These are phyloP conservation scores for Silene latifolia DNA, from an alignment of 148 eudicot genomes.

Conservation along the genomic window DNA sequence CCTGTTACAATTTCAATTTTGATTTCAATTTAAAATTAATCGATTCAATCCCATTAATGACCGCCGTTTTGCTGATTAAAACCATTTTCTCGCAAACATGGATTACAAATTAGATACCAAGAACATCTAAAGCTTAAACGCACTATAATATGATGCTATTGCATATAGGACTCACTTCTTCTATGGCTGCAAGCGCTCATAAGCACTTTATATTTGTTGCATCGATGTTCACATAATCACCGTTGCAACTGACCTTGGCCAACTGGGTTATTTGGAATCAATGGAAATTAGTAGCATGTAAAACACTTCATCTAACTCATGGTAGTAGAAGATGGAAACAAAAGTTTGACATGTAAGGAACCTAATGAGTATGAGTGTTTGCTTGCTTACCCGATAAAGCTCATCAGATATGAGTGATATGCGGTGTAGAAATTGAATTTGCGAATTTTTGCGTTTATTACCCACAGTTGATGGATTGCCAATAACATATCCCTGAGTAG, in stretches of 20 bases:
- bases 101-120: no score
- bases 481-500: constrained; percentile 11
- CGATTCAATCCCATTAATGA: no score
- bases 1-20: no score
- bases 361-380: neutral
- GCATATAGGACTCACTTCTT: neutral
- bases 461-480: constrained; percentile 10
- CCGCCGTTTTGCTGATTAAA: no score
- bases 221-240: neutral
- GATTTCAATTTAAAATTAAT: no score
- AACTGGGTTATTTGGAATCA: neutral
- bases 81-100: no score
- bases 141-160: neutral
- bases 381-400: constrained; percentile 8
- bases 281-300: neutral
- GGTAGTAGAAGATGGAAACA: neutral
- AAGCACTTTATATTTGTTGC: constrained; percentile 2
- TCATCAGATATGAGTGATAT: constrained; percentile 9
- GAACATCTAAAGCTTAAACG: no score
- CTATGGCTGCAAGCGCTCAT: constrained; percentile 1
- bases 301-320: neutral
- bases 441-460: neutral
- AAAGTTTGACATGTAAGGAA: neutral
- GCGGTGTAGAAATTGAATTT: neutral
- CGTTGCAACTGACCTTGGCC: constrained; percentile 11